Conservation (phyloP, 1,284 basidiomycete species). For the Boletus smithii region DNA sequence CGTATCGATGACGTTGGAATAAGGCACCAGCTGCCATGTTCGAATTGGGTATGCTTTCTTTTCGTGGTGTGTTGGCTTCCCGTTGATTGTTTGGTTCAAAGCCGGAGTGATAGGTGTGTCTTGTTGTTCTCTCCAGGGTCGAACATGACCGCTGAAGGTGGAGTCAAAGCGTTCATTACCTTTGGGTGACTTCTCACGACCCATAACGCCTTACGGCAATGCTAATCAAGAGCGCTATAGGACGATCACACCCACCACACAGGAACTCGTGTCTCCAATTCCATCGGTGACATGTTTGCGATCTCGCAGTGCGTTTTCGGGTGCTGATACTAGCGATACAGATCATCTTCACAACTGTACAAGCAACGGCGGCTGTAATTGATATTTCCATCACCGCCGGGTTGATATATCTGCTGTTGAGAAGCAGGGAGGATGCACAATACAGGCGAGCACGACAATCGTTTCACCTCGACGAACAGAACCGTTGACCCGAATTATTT, state of each 20-base stretch:
- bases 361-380: constrained; percentile 12
- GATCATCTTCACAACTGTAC: constrained; percentile 15
- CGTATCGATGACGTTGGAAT: constrained; percentile 7
- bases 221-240: constrained; percentile 10
- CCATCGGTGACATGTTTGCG: constrained; percentile 9
- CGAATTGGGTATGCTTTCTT: constrained; percentile 18
- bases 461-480: background rate
- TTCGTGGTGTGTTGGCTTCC: background rate
- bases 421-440: constrained; percentile 19
- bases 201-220: background rate
- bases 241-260: constrained; percentile 14
- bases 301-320: background rate
- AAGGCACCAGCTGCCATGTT: constrained; percentile 19
- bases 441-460: constrained; percentile 4
- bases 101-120: constrained; percentile 20
- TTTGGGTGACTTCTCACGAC: constrained; percentile 14
- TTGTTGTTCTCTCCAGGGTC: background rate
- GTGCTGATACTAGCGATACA: constrained; percentile 8
- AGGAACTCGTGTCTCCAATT: constrained; percentile 9
- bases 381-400: constrained; percentile 20
- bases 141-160: constrained; percentile 3
- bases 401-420: constrained; percentile 16
- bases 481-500: background rate
- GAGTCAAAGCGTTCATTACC: constrained; percentile 11
- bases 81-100: constrained; percentile 4